These are phyloP conservation scores for Ustilago loliicola DNA, from an alignment of 1,284 basidiomycete genomes.

Conservation along the genomic window DNA sequence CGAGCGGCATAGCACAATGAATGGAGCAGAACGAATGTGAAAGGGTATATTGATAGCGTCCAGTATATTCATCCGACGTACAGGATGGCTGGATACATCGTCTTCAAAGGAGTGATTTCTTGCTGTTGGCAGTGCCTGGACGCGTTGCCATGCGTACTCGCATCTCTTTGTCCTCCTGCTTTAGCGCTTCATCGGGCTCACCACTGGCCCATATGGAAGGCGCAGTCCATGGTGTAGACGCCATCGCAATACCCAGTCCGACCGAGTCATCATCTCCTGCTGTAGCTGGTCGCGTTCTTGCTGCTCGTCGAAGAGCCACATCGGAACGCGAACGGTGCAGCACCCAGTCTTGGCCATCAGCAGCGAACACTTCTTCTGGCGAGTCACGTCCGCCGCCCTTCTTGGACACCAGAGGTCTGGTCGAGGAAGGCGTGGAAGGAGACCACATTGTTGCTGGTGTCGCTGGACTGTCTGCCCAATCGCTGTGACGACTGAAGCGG, in stretches of 20 bases:
- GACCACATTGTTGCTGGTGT: constrained; percentile 32
- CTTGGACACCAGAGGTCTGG: constrained; percentile 4
- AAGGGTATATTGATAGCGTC: background rate
- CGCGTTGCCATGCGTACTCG: constrained; percentile 34
- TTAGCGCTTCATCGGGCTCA: constrained; percentile 18
- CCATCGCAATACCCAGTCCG: constrained; percentile 26
- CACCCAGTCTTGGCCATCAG: background rate
- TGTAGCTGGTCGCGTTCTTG: background rate
- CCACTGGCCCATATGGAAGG: constrained; percentile 27
- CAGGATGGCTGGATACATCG: background rate
- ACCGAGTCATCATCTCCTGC: constrained; percentile 14
- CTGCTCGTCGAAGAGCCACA: constrained; percentile 1
- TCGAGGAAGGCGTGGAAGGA: constrained; percentile 20
- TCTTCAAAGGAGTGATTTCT: background rate
- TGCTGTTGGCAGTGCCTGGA: constrained; percentile 3
- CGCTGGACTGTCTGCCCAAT: constrained; percentile 19
- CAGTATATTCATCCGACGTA: background rate
- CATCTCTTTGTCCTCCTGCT: constrained; percentile 31
- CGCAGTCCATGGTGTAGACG: constrained; percentile 17
- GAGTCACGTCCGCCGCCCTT: background rate
- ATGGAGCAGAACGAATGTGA: background rate
- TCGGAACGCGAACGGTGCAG: constrained; percentile 16
- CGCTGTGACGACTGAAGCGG: constrained; percentile 13
- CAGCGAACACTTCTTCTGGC: background rate
- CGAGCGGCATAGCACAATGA: background rate